These are phyloP conservation scores for Geotrichum cucujoidarum DNA, from an alignment of 1,139 yeast species.

Conservation along the genomic window DNA sequence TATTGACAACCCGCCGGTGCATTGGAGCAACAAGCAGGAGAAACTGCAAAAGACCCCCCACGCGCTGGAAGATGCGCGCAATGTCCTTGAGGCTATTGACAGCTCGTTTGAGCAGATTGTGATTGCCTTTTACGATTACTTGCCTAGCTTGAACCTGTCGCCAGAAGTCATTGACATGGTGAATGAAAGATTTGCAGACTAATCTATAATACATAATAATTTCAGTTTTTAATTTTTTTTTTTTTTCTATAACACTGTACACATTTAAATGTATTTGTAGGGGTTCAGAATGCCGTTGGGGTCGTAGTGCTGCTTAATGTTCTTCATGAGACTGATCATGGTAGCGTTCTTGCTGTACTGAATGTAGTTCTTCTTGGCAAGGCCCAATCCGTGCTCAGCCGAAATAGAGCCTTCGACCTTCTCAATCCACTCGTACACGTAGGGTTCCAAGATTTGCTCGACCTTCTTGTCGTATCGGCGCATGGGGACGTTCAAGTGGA, in stretches of 20 bases:
- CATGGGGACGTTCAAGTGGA: constrained; percentile 89
- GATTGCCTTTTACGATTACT: constrained; percentile 9
- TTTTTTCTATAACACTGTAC: too few relatives aligned
- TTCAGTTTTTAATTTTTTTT: neutral
- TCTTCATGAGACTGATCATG: constrained; percentile 69
- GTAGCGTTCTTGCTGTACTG: constrained; percentile 71
- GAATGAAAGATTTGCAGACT: neutral
- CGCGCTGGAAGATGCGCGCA: constrained; percentile 1
- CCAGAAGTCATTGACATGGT: constrained; percentile 10
- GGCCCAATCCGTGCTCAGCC: constrained; percentile 96
- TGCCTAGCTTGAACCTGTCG: constrained; percentile 8
- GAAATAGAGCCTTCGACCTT: constrained; percentile 79
- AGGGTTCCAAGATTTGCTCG: constrained; percentile 81
- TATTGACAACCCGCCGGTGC: constrained; percentile 32
- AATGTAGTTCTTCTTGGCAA: constrained; percentile 87
- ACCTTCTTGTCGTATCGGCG: constrained; percentile 71
- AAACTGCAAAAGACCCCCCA: neutral
- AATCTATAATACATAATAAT: neutral
- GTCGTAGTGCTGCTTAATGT: constrained; percentile 73
- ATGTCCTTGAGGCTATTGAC: constrained; percentile 10
- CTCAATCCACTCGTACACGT: constrained; percentile 85
- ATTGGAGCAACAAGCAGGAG: constrained; percentile 33
- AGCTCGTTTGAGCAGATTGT: constrained; percentile 12
- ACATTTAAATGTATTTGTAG: constrained; percentile 55
- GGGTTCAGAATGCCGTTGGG: constrained; percentile 91